These are phyloP conservation scores for Stachybotrys echinatus DNA, from an alignment of 2,329 filamentous ascomycete species.

Conservation along the genomic window DNA sequence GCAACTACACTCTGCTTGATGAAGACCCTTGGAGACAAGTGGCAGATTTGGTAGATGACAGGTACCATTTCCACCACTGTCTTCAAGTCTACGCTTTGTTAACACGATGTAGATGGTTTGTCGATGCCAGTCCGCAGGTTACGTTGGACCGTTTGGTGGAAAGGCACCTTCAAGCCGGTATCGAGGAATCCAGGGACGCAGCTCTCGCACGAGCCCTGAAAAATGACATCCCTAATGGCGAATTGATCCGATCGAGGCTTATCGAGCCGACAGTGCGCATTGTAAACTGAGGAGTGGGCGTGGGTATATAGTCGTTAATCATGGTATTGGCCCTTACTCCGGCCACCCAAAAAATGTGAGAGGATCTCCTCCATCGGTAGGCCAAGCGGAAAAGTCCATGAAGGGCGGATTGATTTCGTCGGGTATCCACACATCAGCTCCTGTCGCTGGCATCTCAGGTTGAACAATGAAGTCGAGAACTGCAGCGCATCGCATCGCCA, in stretches of 20 bases:
- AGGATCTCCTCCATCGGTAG: slow-evolving; percentile 12
- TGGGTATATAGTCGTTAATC: background rate
- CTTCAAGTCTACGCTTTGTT: background rate
- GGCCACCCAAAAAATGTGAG: slow-evolving; percentile 16
- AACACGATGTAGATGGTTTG: slow-evolving; percentile 18
- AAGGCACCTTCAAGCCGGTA: slow-evolving; percentile 19
- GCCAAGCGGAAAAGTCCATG: slow-evolving; percentile 19
- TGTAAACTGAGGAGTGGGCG: slow-evolving; percentile 11
- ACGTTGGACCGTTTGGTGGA: slow-evolving; percentile 15
- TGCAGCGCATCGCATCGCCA: slow-evolving; percentile 20
- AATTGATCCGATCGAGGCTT: slow-evolving; percentile 16
- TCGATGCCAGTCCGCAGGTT: slow-evolving; percentile 14
- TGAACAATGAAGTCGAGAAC: slow-evolving; percentile 20
- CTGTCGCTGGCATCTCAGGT: slow-evolving; percentile 1
- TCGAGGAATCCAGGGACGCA: slow-evolving; percentile 17
- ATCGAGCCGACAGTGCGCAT: slow-evolving; percentile 17
- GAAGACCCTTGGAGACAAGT: slow-evolving; percentile 38
- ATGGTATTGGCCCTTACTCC: slow-evolving; percentile 5
- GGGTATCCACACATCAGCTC: slow-evolving; percentile 6
- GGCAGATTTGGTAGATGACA: slow-evolving; percentile 40
- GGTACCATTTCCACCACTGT: background rate
- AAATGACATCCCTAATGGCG: slow-evolving; percentile 23
- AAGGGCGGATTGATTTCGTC: slow-evolving; percentile 13
- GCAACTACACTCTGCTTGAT: slow-evolving; percentile 58
- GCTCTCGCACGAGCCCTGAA: slow-evolving; percentile 16